phyloP scores from a whole-genome alignment of 2,329 filamentous ascomycete genomes.

The Cercospora sp. region DNA sequence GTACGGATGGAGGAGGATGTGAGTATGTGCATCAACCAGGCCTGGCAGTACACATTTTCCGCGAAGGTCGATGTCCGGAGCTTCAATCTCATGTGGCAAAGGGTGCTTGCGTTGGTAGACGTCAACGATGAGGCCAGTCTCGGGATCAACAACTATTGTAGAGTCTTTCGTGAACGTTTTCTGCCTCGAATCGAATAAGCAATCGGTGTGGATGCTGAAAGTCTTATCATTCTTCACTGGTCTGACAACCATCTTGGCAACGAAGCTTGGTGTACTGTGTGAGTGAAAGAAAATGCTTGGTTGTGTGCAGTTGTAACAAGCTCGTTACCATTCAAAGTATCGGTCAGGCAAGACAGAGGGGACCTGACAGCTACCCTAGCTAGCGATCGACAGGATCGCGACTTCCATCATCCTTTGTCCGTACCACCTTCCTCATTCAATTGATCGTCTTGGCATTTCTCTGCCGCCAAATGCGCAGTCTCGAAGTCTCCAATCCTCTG shows the following conservation, averaged over 20 bases:
- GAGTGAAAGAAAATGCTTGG: not conserved
- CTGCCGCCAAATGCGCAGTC: not conserved
- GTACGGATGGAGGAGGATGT: conserved; percentile 54
- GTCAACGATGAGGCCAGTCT: conserved; percentile 45
- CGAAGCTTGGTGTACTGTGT: not conserved
- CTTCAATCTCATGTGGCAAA: conserved; percentile 30
- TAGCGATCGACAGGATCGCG: not conserved
- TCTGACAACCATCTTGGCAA: conserved; percentile 21
- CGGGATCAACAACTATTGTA: conserved; percentile 46
- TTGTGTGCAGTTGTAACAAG: not conserved
- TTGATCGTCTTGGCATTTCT: not conserved
- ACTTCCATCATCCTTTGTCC: not conserved
- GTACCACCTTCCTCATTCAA: not conserved
- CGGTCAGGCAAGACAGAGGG: not conserved
- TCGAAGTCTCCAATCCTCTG: not conserved
- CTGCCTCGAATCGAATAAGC: conserved; percentile 50
- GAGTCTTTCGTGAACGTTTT: conserved; percentile 46
- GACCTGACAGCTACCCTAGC: not conserved
- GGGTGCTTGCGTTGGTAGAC: conserved; percentile 32
- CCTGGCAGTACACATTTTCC: conserved; percentile 55
- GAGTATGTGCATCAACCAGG: conserved; percentile 58
- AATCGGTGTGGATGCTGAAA: conserved; percentile 47
- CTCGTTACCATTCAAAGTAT: not conserved
- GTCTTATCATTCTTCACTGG: conserved; percentile 16
- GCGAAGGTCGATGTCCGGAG: conserved; percentile 56